Evolutionary conservation across 1,284 basidiomycete species (phyloP), one percentile per base, ranked within the genome.

Genomic region (Cronartium quercuum): DNA sequence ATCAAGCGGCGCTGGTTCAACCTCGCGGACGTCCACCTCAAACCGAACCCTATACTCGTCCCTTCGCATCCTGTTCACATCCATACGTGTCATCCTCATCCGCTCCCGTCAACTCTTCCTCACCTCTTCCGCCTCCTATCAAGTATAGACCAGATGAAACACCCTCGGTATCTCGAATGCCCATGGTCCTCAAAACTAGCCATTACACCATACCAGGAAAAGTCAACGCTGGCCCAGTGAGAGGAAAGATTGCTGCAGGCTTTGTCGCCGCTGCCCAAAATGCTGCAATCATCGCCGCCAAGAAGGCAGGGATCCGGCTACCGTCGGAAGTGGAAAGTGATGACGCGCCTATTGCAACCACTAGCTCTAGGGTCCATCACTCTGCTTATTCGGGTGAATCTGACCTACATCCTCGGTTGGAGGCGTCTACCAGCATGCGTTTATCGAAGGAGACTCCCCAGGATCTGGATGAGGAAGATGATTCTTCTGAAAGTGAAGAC

Each of bases 401-500:
- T 55, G 51, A 55, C 29, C 18, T 29, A 55, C 51, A 55, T 9
- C 9, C 29, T 29, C 6, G 51, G n/a, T 29, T n/a, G 51, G 51
- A 29, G 51, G 12, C 51, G 29, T 12, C 51, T 21, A 55, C 21
- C 29, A 55, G 51, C 51, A 55, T 29, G 2, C 18, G n/a, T 21
- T 7, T 55, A 5, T 18, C 21, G 18, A 55, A 55, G 51, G 51
- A 55, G n/a, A 21, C 7, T n/a, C 29, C 51, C 21, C 21, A 55
- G 29, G 51, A 55, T 9, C 51, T 29, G 29, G 51, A 55, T n/a
- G 51, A 29, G n/a, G 15, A 55, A 9, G 51, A 55, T 29, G 51
- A 55, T 29, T 61, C 64, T n/a, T 73, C 69, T 15, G 69, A 73
- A 29, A 73, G 69, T 66, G 69, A 73, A 57, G 69, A 73, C 38